Percentiles rank a stretch among this genome's conserved stretches.
These are phyloP conservation scores for Rhazya stricta DNA, from an alignment of 257 asterid species.

Conservation along the genomic window DNA sequence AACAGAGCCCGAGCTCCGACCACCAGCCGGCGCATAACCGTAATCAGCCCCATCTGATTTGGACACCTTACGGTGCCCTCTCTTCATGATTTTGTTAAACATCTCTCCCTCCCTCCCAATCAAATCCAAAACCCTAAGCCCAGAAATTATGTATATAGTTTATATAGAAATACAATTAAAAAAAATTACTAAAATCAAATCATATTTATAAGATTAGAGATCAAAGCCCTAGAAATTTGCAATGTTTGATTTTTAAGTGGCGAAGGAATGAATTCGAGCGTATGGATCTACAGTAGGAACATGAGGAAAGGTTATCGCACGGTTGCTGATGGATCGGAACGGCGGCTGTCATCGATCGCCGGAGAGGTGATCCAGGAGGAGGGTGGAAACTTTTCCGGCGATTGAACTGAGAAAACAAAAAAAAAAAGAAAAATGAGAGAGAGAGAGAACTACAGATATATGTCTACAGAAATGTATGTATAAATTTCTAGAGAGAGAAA, in stretches of 20 bases:
- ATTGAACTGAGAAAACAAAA: slow-evolving; percentile 8
- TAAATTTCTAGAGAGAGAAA: slow-evolving; percentile 12
- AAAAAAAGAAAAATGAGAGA: neutral
- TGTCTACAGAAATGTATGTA: slow-evolving; percentile 2
- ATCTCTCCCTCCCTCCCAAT: slow-evolving; percentile 21
- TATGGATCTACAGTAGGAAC: slow-evolving; percentile 10
- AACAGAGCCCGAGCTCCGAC: slow-evolving; percentile 36
- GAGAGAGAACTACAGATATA: slow-evolving; percentile 7
- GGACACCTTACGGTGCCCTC: slow-evolving; percentile 42
- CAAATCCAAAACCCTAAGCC: slow-evolving; percentile 38
- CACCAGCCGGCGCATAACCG: slow-evolving; percentile 24
- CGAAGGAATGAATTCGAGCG: neutral
- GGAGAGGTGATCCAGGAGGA: slow-evolving; percentile 18
- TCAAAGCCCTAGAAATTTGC: slow-evolving; percentile 12
- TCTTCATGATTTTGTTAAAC: slow-evolving; percentile 43
- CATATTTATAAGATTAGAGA: slow-evolving; percentile 13
- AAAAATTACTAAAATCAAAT: neutral
- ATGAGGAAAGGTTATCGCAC: neutral
- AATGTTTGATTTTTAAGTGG: neutral
- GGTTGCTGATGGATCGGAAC: slow-evolving; percentile 1
- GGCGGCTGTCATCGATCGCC: slow-evolving; percentile 27
- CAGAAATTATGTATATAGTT: neutral
- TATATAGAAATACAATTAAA: neutral
- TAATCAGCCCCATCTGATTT: slow-evolving; percentile 35
- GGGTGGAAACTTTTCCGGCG: slow-evolving; percentile 26